Base-by-base conservation (phyloP, 2,329 filamentous ascomycete genomes). In the Didymella segeticola region DNA sequence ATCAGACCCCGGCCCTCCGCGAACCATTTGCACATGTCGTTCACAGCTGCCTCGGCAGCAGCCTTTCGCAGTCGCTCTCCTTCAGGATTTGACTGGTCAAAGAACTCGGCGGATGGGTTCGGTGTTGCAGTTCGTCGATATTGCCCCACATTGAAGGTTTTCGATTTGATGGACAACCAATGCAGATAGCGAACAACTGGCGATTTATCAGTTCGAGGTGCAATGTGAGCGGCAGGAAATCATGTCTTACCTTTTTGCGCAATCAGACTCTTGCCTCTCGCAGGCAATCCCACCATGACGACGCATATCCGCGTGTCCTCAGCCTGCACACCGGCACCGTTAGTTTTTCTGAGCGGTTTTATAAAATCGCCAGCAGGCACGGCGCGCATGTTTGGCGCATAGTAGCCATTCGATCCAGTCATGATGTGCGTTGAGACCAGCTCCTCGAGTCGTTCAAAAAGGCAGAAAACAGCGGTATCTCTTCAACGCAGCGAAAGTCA, bases 241-340 rank as follows among this genome's bases (percentile, higher is more conserved):
- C 19, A 19, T 19, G n/a, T 12, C 80, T 70, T 81, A 95, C 93
- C 92, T 85, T 97, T 97, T 71, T 96, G 92, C 64, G 95, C 93
- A 74, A 99, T 98, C 76, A 96, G 86, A 80, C 91, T 96, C 84
- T 99, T 99, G 71, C 95, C 95, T 66, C 95, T 84, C 57, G 95
- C 95, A 49, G 95, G 95, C 73, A 99, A 83, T 63, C 95, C 95
- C 56, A 99, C 95, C 95, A 99, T 98, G 68, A 99, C 92, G 61
- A 99, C 93, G 77, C 93, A 98, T 80, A 99, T 96, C 76, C 90
- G 91, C 57, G 91, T 93, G 77, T 97, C 92, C 81, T 98, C 93
- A 68, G 90, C 90, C 90, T 96, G 89, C 62, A 93, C 84, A 70
- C 88, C 89, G 67, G 85, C 79, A 63, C 89, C 87, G 75, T 81